Evolutionary conservation across 2,329 filamentous ascomycete species (phyloP).

Genomic region (Verticillium albo-atrum): DNA sequence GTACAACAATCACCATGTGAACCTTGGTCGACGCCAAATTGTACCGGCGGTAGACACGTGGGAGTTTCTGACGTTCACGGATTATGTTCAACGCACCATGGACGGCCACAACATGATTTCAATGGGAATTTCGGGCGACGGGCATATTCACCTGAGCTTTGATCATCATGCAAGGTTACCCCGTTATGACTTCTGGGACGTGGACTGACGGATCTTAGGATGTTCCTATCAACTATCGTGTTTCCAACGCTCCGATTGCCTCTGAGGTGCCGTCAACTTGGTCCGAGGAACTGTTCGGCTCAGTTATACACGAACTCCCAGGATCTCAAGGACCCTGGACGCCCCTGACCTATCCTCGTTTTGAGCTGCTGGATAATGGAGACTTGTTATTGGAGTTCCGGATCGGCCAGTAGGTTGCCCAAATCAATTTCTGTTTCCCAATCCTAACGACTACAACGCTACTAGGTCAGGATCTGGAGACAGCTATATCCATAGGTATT

Average conservation of each 20-base stretch:
- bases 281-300: constrained; percentile 9
- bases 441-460: neutral
- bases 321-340: constrained; percentile 10
- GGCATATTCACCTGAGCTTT: constrained; percentile 14
- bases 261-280: constrained; percentile 3
- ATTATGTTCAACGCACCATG: constrained; percentile 14
- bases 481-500: constrained; percentile 14
- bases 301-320: constrained; percentile 10
- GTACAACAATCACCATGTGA: constrained; percentile 12
- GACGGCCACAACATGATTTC: constrained; percentile 17
- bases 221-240: constrained; percentile 16
- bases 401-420: constrained; percentile 6
- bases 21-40: constrained; percentile 10
- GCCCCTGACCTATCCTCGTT: constrained; percentile 15
- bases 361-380: constrained; percentile 9
- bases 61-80: constrained; percentile 14
- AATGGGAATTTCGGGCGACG: constrained; percentile 14
- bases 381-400: constrained; percentile 14
- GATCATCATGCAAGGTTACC: constrained; percentile 11
- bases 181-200: neutral
- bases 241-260: constrained; percentile 9
- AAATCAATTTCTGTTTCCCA: neutral
- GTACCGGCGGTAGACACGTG: constrained; percentile 4
- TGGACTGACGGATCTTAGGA: constrained; percentile 1
- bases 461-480: constrained; percentile 10